A percentile compares a stretch with the other conserved stretches of the same genome.
Evolutionary conservation across 2,329 filamentous ascomycete genomes (phyloP).

Genomic region (Cordyceps militaris): DNA sequence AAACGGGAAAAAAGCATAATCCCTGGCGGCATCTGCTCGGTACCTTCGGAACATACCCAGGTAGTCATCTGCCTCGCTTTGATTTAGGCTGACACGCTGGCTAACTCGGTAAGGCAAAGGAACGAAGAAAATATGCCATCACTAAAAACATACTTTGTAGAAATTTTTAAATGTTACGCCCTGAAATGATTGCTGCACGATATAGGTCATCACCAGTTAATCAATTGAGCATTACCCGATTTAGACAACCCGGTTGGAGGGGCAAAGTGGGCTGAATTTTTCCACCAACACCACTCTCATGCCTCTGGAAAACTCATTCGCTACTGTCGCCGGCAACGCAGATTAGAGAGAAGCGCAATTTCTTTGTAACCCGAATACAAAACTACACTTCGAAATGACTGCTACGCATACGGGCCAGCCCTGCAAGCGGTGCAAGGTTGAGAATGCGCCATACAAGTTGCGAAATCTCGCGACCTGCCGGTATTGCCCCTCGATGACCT

Average conservation of each 20-base stretch:
- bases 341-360: background rate
- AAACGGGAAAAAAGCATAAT: background rate
- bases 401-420: background rate
- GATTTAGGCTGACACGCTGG: background rate
- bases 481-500: conserved; percentile 14
- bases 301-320: background rate
- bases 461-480: conserved; percentile 22
- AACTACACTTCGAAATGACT: background rate
- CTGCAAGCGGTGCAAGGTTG: conserved; percentile 20
- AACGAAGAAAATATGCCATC: background rate
- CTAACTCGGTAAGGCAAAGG: background rate
- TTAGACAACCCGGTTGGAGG: conserved; percentile 5
- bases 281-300: background rate
- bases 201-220: background rate
- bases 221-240: conserved; percentile 4
- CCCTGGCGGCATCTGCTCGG: background rate
- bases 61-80: background rate
- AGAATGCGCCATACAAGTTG: conserved; percentile 16
- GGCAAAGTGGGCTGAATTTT: conserved; percentile 11
- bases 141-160: background rate
- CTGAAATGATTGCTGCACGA: background rate
- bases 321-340: background rate
- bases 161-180: background rate
- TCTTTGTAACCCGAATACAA: background rate
- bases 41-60: background rate